Base-by-base conservation (phyloP, 1,284 basidiomycete genomes). In the Rhodotorula sp. region DNA sequence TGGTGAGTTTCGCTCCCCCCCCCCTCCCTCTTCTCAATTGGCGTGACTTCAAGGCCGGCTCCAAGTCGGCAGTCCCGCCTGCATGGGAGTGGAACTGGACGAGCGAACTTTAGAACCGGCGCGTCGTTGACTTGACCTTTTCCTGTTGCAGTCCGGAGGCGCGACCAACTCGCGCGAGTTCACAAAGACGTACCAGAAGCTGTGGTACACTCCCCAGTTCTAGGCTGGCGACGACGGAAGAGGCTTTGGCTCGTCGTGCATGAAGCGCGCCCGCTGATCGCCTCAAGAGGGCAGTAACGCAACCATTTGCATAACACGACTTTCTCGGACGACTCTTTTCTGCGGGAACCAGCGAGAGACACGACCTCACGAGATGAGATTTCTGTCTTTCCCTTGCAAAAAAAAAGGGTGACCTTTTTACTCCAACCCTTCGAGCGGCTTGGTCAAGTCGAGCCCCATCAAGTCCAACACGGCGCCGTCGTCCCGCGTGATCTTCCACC, bases 401-500 rank as follows among this genome's bases (percentile, higher is more conserved):
- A 34, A 34, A 34, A 34, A 34, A 8, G 34, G 34, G 34, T 34
- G 34, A 34, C 34, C 34, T 34, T 34, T 28, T 26, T 16, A 23
- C 48, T 59, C 61, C 6, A 62, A 10, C 12, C 54, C 64, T 12
- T 47, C 38, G 18, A 65, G 18, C 23, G 63, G 63, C 62, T 47
- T 26, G 3, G 31, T 54, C 47, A 71, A 50, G 54, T 71, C 69
- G 14, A 68, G 23, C 18, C 60, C 66, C 7, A 60, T 50, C 16
- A 76, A 18, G 49, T 76, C 75, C n/a, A 76, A 62, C 26, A 75
- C 73, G 31, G 58, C 60, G 0, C 75, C 75, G 60, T 76, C 73
- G 55, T 76, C 73, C 14, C 73, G 54, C 23, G 69, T 73, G 10
- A 76, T 63, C 57, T 68, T 75, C 75, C 75, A 76, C 43, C 75